Evolutionary conservation across 805 yeast genomes (phyloP).

Genomic region (Candida broadrunensis): DNA sequence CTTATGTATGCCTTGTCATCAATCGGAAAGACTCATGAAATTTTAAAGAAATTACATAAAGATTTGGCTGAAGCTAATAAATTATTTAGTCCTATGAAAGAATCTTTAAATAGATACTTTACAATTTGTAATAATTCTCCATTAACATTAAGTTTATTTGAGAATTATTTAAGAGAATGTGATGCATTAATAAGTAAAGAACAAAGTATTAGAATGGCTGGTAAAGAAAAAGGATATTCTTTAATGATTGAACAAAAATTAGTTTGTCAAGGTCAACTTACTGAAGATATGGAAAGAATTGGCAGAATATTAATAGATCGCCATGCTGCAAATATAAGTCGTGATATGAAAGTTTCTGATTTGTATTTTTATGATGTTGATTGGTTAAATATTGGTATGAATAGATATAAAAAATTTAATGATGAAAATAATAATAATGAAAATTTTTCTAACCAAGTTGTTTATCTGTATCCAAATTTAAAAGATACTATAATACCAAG

Average conservation of each 20-base stretch:
- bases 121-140: constrained; percentile 50
- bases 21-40: constrained; percentile 58
- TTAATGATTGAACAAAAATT: constrained; percentile 58
- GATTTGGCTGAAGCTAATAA: constrained; percentile 41
- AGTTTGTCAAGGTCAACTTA: constrained; percentile 59
- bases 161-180: constrained; percentile 58
- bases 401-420: constrained; percentile 10
- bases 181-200: constrained; percentile 39
- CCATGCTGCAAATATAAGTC: constrained; percentile 40
- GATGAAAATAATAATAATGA: too few relatives aligned
- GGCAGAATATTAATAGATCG: constrained; percentile 45
- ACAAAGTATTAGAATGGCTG: constrained; percentile 14
- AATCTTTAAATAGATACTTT: constrained; percentile 50
- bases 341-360: constrained; percentile 49
- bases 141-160: constrained; percentile 53
- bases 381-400: constrained; percentile 54
- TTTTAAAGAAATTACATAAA: constrained; percentile 54
- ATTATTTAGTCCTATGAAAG: constrained; percentile 48
- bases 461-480: constrained; percentile 3
- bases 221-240: constrained; percentile 25
- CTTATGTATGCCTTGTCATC: constrained; percentile 65
- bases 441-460: background rate
- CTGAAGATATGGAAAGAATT: constrained; percentile 40
- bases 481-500: constrained; percentile 14
- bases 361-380: constrained; percentile 62